A percentile compares a stretch with the other conserved stretches of the same genome.
Conservation (phyloP, 2,329 filamentous ascomycete species). For the Paecilomyces formosus region DNA sequence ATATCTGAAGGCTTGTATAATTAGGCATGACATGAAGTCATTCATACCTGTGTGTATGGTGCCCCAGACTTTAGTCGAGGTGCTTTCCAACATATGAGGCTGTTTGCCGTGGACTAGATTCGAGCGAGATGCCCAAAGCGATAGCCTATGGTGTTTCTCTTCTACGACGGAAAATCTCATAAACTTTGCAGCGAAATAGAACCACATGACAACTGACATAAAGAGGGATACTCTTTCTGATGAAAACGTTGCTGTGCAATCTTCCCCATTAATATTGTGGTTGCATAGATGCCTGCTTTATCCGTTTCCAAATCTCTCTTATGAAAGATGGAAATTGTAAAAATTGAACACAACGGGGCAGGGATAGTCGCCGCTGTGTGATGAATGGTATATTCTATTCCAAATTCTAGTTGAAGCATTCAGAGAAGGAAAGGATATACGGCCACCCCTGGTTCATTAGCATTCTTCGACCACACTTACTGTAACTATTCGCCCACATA, state of each 20-base stretch:
- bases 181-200: not conserved
- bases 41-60: not conserved
- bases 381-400: not conserved
- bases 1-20: not conserved
- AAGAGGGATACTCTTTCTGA: not conserved
- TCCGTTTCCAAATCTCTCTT: not conserved
- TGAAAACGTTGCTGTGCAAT: not conserved
- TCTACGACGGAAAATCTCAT: not conserved
- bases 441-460: not conserved
- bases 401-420: not conserved
- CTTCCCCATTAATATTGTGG: not conserved
- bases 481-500: not conserved
- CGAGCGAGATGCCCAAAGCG: not conserved
- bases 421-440: not conserved
- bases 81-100: not conserved
- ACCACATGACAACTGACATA: not conserved
- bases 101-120: not conserved
- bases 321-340: not conserved
- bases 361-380: not conserved
- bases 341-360: not conserved
- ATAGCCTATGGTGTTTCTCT: not conserved
- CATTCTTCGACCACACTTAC: not conserved
- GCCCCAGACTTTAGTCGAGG: not conserved
- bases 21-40: not conserved
- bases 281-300: not conserved